Evolutionary conservation across 345 rosid genomes (phyloP), one percentile per base, ranked within the genome.

Genomic region (Arabidopsis arenosa): DNA sequence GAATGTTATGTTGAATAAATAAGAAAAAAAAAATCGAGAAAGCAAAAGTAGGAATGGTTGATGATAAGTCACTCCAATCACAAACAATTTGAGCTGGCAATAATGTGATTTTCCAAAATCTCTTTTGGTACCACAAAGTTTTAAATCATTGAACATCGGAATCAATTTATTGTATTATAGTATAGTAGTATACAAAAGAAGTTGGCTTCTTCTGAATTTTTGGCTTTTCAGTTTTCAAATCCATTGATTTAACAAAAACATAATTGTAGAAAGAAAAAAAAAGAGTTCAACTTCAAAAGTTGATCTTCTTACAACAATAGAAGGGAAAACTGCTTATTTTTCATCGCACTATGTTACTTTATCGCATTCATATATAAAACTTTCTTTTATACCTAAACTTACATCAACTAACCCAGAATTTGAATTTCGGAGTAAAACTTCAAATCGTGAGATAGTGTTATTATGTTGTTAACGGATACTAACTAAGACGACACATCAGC

Each of bases 41-140:
- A 63, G 44, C 48, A 70, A 77, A 71, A 64, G 76, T 55, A 56
- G 35, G 72, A 70, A 70, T 70, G 68, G 80, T 77, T 71, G 80
- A 71, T 77, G 55, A 64, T 77, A 71, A 57, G 68, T 39, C 67
- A 70, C 66, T 63, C 72, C 59, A 55, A 63, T 76, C 66, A 76
- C 80, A 70, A 70, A 77, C 62, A 39, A 55, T 63, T 77, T 70
- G 80, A 77, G 80, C 80, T 77, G 80, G 60, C 76, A 70, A 70
- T 62, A 69, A 76, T 57, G 72, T 63, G 72, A 70, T 63, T 64
- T 70, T 21, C 67, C 54, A 35, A 64, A 70, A 70, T 56, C 61
- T 77, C 54, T 70, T 77, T 70, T 77, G 80, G 76, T 77, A 77
- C 76, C 76, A 77, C 76, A 70, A 70, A 63, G 61, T 64, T 7